phyloP scores from a whole-genome alignment of 768 basidiomycete species.

The Coprinellus micaceus region DNA sequence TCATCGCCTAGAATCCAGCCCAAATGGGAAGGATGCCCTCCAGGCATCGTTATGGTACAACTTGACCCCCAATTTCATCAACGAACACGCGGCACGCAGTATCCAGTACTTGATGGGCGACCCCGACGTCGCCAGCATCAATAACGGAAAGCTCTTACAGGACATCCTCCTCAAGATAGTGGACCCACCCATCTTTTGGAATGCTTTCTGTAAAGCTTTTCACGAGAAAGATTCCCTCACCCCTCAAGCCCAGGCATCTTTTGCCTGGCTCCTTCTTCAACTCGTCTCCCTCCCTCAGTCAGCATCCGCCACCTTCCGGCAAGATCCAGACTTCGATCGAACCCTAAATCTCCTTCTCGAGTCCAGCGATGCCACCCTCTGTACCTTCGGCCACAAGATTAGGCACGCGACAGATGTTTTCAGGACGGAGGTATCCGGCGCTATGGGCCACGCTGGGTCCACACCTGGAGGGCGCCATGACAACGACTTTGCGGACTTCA shows the following conservation, averaged over 20 bases:
- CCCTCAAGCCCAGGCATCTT: slow-evolving; percentile 31
- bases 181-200: slow-evolving; percentile 53
- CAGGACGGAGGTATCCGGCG: background rate
- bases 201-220: slow-evolving; percentile 32
- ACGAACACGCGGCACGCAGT: slow-evolving; percentile 30
- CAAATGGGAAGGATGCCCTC: slow-evolving; percentile 33
- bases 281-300: slow-evolving; percentile 40
- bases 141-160: slow-evolving; percentile 39
- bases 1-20: slow-evolving; percentile 32
- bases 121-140: slow-evolving; percentile 34
- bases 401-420: slow-evolving; percentile 25
- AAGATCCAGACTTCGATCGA: slow-evolving; percentile 29
- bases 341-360: slow-evolving; percentile 26
- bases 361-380: slow-evolving; percentile 22
- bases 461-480: slow-evolving; percentile 66
- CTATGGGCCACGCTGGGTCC: slow-evolving; percentile 12
- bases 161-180: slow-evolving; percentile 38
- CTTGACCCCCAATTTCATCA: slow-evolving; percentile 35
- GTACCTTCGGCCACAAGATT: slow-evolving; percentile 34
- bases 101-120: slow-evolving; percentile 37
- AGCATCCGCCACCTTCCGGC: slow-evolving; percentile 32
- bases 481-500: slow-evolving; percentile 62
- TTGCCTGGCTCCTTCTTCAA: slow-evolving; percentile 49
- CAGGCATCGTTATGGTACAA: slow-evolving; percentile 41
- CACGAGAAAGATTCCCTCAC: slow-evolving; percentile 25